phyloP scores from a whole-genome alignment of 371 early-diverging fungal species.

The Mortierella sp. region DNA sequence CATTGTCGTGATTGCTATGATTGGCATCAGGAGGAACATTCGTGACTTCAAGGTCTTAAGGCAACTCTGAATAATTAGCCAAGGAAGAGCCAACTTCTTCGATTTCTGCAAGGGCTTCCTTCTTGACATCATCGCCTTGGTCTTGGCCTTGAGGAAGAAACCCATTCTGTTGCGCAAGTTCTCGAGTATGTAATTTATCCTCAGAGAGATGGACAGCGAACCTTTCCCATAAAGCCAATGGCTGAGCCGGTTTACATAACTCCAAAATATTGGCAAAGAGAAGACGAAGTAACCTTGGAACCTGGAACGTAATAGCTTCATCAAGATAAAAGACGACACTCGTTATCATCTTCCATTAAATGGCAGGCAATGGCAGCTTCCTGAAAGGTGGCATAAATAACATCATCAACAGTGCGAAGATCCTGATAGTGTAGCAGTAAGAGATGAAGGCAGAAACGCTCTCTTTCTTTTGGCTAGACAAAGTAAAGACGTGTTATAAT shows the following conservation, averaged over 20 bases:
- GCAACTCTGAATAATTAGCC: slow-evolving; percentile 4
- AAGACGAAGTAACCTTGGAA: slow-evolving; percentile 8
- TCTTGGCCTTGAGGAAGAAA: not conserved
- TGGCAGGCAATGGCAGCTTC: slow-evolving; percentile 22
- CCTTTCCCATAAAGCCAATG: slow-evolving; percentile 13
- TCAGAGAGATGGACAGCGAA: slow-evolving; percentile 14
- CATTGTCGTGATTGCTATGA: not conserved
- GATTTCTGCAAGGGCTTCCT: slow-evolving; percentile 6
- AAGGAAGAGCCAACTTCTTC: slow-evolving; percentile 16
- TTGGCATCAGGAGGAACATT: not conserved
- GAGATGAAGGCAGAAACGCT: no score
- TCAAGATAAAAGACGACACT: slow-evolving; percentile 28
- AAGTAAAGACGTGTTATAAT: not conserved
- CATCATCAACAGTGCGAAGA: slow-evolving; percentile 20
- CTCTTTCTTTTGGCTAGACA: no score
- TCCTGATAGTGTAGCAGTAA: slow-evolving; percentile 15
- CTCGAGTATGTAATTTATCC: slow-evolving; percentile 2
- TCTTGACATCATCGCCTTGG: slow-evolving; percentile 1
- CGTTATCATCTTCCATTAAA: slow-evolving; percentile 24
- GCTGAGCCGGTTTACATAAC: slow-evolving; percentile 19
- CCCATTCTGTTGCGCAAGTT: not conserved
- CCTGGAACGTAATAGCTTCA: slow-evolving; percentile 24
- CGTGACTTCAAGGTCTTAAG: slow-evolving; percentile 1
- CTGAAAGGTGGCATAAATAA: slow-evolving; percentile 10
- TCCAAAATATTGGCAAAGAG: slow-evolving; percentile 35